Evolutionary conservation across 495 filamentous ascomycete species (phyloP).

Genomic region (Pseudoneurospora amorphoporcata): DNA sequence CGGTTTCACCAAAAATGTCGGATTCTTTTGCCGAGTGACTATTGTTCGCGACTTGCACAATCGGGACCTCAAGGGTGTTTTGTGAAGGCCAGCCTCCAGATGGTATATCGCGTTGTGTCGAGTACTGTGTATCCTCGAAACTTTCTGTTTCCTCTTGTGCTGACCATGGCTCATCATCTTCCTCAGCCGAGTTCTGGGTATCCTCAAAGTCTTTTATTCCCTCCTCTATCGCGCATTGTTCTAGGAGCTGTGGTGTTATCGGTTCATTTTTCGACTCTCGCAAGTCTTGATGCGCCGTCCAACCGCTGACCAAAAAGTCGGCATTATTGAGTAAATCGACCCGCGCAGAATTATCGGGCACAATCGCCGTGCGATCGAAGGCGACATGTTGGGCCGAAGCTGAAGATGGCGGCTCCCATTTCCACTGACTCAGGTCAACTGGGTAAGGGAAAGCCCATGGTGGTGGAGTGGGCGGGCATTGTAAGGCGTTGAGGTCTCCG

Average conservation of each 20-base stretch:
- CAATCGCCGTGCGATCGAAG: background rate
- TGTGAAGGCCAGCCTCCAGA: background rate
- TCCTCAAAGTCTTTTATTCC: background rate
- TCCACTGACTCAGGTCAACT: conserved; percentile 34
- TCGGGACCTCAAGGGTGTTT: background rate
- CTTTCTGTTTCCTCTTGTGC: background rate
- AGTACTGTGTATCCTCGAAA: background rate
- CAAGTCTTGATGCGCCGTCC: background rate
- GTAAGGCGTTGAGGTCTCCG: conserved; percentile 29
- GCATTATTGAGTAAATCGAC: background rate
- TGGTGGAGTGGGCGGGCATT: conserved; percentile 24
- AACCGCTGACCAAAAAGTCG: background rate
- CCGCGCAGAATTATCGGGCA: background rate
- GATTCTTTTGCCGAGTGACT: background rate
- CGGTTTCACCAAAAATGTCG: background rate
- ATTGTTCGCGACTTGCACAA: background rate
- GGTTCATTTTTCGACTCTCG: background rate
- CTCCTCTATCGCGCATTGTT: background rate
- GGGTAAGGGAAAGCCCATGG: conserved; percentile 30
- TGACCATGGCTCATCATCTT: background rate
- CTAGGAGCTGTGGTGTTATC: background rate
- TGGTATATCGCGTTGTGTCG: background rate
- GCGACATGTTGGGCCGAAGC: background rate
- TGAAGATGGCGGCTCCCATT: conserved; percentile 36
- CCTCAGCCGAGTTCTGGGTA: background rate